Percentiles rank a stretch among this genome's conserved stretches.
These are phyloP conservation scores for Thuja plicata DNA, from an alignment of 83 land plant species.

Conservation along the genomic window DNA sequence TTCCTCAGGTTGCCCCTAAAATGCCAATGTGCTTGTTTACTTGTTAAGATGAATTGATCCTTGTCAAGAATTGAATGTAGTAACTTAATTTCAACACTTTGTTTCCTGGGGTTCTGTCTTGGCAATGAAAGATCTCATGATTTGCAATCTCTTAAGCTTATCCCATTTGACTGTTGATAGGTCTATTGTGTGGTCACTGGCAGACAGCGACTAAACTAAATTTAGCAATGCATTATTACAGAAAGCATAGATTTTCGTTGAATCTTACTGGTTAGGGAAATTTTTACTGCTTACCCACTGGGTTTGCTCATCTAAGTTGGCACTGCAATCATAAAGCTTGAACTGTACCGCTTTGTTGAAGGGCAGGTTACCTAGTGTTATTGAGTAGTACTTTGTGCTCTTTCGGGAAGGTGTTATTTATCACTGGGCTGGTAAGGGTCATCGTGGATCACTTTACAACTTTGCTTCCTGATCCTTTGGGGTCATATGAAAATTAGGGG, in stretches of 20 bases:
- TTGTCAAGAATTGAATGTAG: no score
- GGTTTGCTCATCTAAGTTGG: background rate
- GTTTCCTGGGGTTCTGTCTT: background rate
- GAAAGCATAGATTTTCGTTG: background rate
- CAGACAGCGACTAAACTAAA: background rate
- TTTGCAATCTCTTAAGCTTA: background rate
- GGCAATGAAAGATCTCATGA: background rate
- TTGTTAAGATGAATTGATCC: no score
- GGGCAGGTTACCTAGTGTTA: background rate
- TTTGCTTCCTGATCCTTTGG: no score
- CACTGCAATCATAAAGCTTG: background rate
- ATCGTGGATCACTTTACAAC: no score
- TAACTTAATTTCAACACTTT: no score
- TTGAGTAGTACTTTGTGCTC: no score
- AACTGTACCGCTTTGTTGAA: no score
- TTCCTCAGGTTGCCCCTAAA: no score
- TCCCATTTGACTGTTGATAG: background rate
- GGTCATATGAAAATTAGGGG: no score
- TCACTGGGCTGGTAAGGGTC: no score
- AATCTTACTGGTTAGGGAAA: background rate
- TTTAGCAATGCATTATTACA: background rate
- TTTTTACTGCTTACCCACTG: background rate
- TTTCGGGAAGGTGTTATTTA: no score
- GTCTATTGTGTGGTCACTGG: background rate
- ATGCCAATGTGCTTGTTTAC: no score